phyloP scores from a whole-genome alignment of 768 basidiomycete species.

The Pholiota molesta region DNA sequence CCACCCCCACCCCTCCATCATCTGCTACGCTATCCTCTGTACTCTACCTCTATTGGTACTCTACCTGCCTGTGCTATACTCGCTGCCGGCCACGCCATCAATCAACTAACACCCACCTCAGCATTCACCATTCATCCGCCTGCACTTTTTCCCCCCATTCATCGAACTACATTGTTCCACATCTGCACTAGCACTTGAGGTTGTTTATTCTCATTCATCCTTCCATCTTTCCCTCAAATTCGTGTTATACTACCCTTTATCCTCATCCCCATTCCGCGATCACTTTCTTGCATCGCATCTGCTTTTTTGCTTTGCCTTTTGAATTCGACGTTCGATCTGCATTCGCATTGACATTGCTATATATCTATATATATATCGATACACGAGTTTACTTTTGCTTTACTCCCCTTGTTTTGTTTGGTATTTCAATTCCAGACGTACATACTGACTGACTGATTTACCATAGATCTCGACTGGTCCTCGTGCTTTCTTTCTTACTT shows the following conservation, averaged over 20 bases:
- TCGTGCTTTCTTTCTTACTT: not conserved
- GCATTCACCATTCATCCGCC: no score
- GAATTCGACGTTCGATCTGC: not conserved
- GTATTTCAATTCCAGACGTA: not conserved
- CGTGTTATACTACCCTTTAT: no score
- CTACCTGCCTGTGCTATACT: not conserved
- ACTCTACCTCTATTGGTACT: constrained; percentile 3
- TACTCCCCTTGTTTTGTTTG: no score
- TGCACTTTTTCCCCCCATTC: no score
- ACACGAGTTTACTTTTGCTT: not conserved
- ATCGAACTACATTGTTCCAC: no score
- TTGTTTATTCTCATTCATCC: no score
- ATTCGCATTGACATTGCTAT: constrained; percentile 1
- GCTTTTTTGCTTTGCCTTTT: not conserved
- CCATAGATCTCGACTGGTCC: not conserved
- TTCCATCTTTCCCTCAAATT: no score
- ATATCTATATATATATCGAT: not conserved
- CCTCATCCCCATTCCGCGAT: no score
- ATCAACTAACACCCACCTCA: not conserved
- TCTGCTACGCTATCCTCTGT: constrained; percentile 10
- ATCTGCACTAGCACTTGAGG: no score
- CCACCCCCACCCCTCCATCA: constrained; percentile 3
- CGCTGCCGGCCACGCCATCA: not conserved
- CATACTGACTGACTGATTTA: not conserved
- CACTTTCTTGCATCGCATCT: not conserved